Evolutionary conservation across 169 alveolate genomes (phyloP).

Genomic region (Babesia bovis): DNA sequence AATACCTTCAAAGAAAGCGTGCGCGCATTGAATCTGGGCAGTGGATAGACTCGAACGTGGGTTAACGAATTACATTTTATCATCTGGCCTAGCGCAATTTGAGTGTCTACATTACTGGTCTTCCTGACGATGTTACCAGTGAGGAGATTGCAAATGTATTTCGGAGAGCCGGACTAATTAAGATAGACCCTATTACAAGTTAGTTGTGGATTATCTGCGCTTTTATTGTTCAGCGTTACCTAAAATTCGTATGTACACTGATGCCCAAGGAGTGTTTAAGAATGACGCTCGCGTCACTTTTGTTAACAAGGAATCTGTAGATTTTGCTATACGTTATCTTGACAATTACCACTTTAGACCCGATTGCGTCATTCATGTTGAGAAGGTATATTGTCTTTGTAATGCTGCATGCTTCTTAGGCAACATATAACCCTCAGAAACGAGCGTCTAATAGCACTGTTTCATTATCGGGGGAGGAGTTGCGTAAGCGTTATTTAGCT

Average conservation of each 20-base stretch:
- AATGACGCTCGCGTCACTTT: constrained; percentile 84
- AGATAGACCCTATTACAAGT: constrained; percentile 82
- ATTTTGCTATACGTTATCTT: constrained; percentile 79
- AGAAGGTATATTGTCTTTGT: constrained; percentile 50
- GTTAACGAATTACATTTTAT: constrained; percentile 17
- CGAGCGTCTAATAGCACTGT: constrained; percentile 34
- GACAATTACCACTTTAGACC: constrained; percentile 74
- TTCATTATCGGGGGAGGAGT: constrained; percentile 57
- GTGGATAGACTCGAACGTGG: constrained; percentile 35
- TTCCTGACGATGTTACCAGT: constrained; percentile 74
- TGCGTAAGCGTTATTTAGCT: constrained; percentile 76
- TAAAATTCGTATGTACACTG: constrained; percentile 78
- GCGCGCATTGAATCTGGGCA: constrained; percentile 60
- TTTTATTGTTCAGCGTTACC: constrained; percentile 65
- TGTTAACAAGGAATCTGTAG: constrained; percentile 82
- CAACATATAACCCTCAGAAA: constrained; percentile 64
- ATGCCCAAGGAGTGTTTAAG: constrained; percentile 72
- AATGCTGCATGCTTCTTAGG: constrained; percentile 48
- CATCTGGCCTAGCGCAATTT: constrained; percentile 80
- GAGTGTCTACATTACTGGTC: constrained; percentile 77
- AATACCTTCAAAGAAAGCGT: constrained; percentile 56
- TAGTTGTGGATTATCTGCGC: background rate
- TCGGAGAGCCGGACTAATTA: constrained; percentile 82
- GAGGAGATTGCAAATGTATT: constrained; percentile 76
- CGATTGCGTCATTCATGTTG: constrained; percentile 77